Evolutionary conservation across 371 early-diverging fungal species (phyloP), one percentile per base, ranked within the genome.

Genomic region (Phascolomyces articulosus): DNA sequence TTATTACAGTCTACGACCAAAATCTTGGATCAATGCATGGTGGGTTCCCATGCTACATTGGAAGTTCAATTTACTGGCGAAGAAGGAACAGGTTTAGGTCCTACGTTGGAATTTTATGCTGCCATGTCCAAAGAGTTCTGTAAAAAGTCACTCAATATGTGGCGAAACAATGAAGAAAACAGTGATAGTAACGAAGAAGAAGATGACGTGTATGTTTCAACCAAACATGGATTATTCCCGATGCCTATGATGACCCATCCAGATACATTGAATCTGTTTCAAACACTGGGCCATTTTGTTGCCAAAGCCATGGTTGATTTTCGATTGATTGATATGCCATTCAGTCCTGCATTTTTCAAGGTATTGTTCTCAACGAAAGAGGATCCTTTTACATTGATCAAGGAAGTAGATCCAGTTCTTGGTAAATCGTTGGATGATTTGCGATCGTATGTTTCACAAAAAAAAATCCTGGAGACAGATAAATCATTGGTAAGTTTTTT

Each of bases 61-160:
- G 96, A 97, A 70, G 85, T 96, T 24, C 93, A 96, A 72, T 97
- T 93, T 67, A 85, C 86, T 65, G 93, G 92, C 31, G 97, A 97
- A 64, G 95, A 93, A 21, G 97, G 97, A 9, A 93, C 94, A 3
- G 97, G 97, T 3, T 73, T 94, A 6, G 97, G 97, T 0, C 96
- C 96, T 0, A 96, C 97, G 0, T 76, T 95, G 8, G 97, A 96
- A 68, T 96, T 96, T 67, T 97, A 94, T 70, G 78, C 95, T 2
- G 69, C 82, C 6, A 87, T 93, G 0, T 94, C 91, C 24, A 85
- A 84, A 40, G 93, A 91, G 64, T 78, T 95, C 23, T 80, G 87
- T 41, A 87, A 85, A 55, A 77, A 68, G 53, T 75, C 71, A 4
- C 64, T 82, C 11, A 74, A 72, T 20, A 71, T 92, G 71, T 90